Evolutionary conservation across 2,329 filamentous ascomycete genomes (phyloP), one percentile per base, ranked within the genome.

Genomic region (Mariannaea sp.): DNA sequence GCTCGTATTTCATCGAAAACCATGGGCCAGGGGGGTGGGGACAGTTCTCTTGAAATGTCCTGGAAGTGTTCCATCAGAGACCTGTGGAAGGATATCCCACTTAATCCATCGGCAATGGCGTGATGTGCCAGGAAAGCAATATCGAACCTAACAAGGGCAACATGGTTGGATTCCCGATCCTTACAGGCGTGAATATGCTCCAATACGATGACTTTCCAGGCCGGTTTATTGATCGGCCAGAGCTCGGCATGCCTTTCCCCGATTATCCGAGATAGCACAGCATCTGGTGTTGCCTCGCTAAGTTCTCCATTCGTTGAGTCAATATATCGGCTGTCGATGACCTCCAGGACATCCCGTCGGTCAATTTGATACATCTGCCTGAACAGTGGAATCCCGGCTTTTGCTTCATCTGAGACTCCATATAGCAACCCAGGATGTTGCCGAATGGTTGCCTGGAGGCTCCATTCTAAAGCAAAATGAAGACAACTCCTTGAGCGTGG

Each of bases 91-190:
- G 49, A 29, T 2, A 58, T 13, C 0, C 47, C 41, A 1, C 59
- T 61, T 12, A 58, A 1, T 1, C 58, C 59, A 20, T 61, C 58
- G 0, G 49, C 49, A 1, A 61, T 41, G 1, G 58, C 55, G 12
- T 61, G 59, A 2, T 61, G 55, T 0, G 52, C 33, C 3, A 56
- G 7, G 27, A 60, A 60, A 8, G 39, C 16, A 7, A 55, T 32
- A 2, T 53, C 30, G 0, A 61, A 4, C 8, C 16, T 61, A 1
- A 6, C 4, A 1, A 8, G 16, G 10, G n/a, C 8, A 7, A 14
- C 7, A 4, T 19, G 7, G 1, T 2, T 3, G 3, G 2, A 13
- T 17, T 35, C 1, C n/a, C n/a, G n/a, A 8, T 39, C 35, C 16
- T 4, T 13, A 20, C 7, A 17, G 8, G 17, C n/a, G 16, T 20